phyloP scores from a whole-genome alignment of 2,329 filamentous ascomycete species.

The Thelonectria olida region DNA sequence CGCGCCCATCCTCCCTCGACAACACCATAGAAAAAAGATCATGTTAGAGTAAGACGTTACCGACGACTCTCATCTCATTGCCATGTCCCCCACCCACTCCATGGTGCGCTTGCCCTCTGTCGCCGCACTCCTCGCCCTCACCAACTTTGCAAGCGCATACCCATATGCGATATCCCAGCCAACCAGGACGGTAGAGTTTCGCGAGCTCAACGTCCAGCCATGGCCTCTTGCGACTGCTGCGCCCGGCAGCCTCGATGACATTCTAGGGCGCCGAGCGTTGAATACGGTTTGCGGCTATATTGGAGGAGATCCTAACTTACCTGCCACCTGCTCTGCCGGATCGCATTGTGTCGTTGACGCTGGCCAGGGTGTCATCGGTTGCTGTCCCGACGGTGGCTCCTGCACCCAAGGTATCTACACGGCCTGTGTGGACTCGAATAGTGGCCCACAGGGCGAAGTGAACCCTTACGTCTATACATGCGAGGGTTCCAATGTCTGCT shows the following conservation, averaged over 20 bases:
- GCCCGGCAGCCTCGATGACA: slow-evolving; percentile 34
- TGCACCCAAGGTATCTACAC: slow-evolving; percentile 68
- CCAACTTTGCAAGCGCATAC: slow-evolving; percentile 47
- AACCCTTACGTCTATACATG: slow-evolving; percentile 69
- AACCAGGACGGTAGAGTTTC: slow-evolving; percentile 49
- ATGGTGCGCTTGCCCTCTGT: slow-evolving; percentile 49
- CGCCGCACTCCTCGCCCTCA: slow-evolving; percentile 47
- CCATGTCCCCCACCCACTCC: slow-evolving; percentile 40
- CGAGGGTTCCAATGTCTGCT: slow-evolving; percentile 60
- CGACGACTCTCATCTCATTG: slow-evolving; percentile 23
- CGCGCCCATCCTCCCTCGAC: slow-evolving; percentile 14
- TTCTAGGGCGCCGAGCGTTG: slow-evolving; percentile 52
- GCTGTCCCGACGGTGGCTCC: slow-evolving; percentile 60
- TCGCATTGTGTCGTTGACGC: slow-evolving; percentile 67
- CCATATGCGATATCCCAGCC: slow-evolving; percentile 53
- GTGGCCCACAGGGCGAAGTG: slow-evolving; percentile 57
- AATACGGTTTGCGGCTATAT: slow-evolving; percentile 69
- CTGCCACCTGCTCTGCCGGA: slow-evolving; percentile 65
- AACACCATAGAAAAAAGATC: slow-evolving; percentile 8
- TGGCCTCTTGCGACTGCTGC: slow-evolving; percentile 55
- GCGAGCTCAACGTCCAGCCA: slow-evolving; percentile 50
- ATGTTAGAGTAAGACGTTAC: slow-evolving; percentile 36
- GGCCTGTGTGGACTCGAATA: slow-evolving; percentile 63
- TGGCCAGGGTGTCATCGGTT: slow-evolving; percentile 60
- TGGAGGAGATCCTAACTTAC: slow-evolving; percentile 59